phyloP scores from a whole-genome alignment of 1,139 yeast genomes.

The Lodderomyces orthopsilosis region DNA sequence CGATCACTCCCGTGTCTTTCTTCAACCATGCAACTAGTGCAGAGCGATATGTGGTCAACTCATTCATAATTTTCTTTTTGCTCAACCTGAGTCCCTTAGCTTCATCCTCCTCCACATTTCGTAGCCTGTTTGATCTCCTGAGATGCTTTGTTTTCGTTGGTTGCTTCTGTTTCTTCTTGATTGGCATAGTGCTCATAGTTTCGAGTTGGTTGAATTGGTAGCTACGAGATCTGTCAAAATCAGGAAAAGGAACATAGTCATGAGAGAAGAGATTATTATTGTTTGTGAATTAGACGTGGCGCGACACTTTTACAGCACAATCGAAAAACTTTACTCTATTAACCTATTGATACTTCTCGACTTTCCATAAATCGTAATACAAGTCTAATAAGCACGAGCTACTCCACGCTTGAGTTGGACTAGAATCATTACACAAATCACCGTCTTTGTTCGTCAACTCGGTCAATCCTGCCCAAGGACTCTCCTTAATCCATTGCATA shows the following conservation, averaged over 20 bases:
- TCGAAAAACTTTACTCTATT: not conserved
- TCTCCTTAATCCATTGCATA: conserved; percentile 63
- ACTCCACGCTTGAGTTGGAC: conserved; percentile 98
- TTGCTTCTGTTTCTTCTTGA: not conserved
- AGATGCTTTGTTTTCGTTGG: not conserved
- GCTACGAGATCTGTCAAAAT: too few species aligned
- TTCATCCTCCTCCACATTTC: not conserved
- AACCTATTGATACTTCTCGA: conserved; percentile 9
- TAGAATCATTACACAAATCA: conserved; percentile 72
- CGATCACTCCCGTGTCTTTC: not conserved
- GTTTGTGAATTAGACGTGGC: too few species aligned
- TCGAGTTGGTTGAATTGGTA: too few species aligned
- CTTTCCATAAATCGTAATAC: conserved; percentile 58
- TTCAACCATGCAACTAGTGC: not conserved
- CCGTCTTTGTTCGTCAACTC: conserved; percentile 92
- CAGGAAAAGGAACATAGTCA: not conserved
- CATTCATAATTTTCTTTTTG: not conserved
- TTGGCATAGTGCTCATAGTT: not conserved
- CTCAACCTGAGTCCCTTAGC: not conserved
- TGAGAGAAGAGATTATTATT: not conserved
- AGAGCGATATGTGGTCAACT: not conserved
- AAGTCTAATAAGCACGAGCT: conserved; percentile 80
- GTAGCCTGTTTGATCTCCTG: not conserved
- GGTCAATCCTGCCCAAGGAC: conserved; percentile 91
- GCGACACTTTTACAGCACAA: too few species aligned